phyloP scores from a whole-genome alignment of 495 filamentous ascomycete genomes.

The Aspergillus cavernicola region DNA sequence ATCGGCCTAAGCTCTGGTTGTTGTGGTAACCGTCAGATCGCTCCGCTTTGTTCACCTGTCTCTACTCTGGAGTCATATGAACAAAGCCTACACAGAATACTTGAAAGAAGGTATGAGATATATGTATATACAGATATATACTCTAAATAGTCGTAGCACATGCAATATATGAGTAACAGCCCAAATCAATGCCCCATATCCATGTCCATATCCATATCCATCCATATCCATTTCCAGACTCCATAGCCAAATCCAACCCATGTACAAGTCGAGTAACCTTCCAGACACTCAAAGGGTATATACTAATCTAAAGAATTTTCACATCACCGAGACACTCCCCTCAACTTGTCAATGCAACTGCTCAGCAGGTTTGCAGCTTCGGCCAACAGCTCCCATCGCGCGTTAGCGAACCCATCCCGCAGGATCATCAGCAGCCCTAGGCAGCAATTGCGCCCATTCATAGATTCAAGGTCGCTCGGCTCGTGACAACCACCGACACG shows the following conservation, averaged over 20 bases:
- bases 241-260: slow-evolving; percentile 4
- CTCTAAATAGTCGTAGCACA: background rate
- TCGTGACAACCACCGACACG: slow-evolving; percentile 70
- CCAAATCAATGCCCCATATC: background rate
- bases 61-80: too few relatives aligned
- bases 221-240: background rate
- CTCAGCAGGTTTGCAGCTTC: slow-evolving; percentile 78
- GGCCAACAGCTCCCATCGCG: slow-evolving; percentile 86
- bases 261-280: slow-evolving; percentile 11
- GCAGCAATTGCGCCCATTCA: slow-evolving; percentile 77
- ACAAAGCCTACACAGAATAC: too few relatives aligned
- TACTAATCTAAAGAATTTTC: background rate
- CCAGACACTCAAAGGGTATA: slow-evolving; percentile 1
- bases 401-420: slow-evolving; percentile 72
- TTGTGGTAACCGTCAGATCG: slow-evolving; percentile 22
- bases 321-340: slow-evolving; percentile 1
- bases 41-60: background rate
- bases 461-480: slow-evolving; percentile 74
- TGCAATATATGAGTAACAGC: background rate
- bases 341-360: slow-evolving; percentile 69
- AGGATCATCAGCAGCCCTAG: slow-evolving; percentile 79
- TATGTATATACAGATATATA: background rate
- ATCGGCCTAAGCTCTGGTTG: slow-evolving; percentile 5
- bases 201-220: background rate
- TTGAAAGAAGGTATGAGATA: background rate